Evolutionary conservation across 2,329 filamentous ascomycete genomes (phyloP).

Genomic region (Stemphylium vesicarium): DNA sequence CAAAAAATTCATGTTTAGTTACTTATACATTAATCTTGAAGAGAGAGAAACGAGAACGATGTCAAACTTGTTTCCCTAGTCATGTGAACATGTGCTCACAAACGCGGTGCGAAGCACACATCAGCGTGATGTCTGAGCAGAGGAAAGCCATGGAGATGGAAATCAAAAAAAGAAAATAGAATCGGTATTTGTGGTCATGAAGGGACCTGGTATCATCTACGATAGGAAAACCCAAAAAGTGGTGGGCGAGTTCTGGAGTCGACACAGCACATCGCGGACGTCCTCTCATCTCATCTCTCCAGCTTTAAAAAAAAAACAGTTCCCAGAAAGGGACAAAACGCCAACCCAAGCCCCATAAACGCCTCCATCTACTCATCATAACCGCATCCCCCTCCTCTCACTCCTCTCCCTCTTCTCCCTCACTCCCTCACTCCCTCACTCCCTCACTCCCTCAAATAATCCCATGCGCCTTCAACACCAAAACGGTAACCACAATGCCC

Average conservation of each 20-base stretch:
- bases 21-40: background rate
- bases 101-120: too few species aligned
- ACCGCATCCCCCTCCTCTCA: too few species aligned
- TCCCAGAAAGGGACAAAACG: too few species aligned
- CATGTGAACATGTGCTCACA: background rate
- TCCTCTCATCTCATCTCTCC: too few species aligned
- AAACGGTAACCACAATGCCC: constrained; percentile 53
- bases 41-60: background rate
- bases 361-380: background rate
- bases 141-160: too few species aligned
- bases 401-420: too few species aligned
- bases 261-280: background rate
- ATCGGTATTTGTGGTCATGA: constrained; percentile 4
- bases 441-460: constrained; percentile 28
- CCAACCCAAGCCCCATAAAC: too few species aligned
- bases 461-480: constrained; percentile 49
- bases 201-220: constrained; percentile 14
- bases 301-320: too few species aligned
- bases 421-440: background rate
- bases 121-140: background rate
- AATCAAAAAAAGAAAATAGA: background rate
- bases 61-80: too few species aligned
- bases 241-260: background rate
- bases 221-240: constrained; percentile 1
- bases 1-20: background rate